These are phyloP conservation scores for Gelatoporia subvermispora DNA, from an alignment of 768 basidiomycete genomes.

Conservation along the genomic window DNA sequence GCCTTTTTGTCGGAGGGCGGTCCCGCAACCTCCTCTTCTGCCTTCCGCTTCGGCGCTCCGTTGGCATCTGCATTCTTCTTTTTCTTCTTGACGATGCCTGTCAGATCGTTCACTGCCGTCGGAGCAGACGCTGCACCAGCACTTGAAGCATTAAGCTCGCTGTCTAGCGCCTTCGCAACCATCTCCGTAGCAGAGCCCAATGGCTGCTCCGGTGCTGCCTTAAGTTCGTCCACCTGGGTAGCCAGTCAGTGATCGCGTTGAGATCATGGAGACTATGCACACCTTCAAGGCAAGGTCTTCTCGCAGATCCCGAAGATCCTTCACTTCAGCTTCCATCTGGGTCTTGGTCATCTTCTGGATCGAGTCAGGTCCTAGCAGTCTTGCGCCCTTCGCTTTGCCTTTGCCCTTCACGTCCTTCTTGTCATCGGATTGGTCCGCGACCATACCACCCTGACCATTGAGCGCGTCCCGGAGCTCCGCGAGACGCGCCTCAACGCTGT, in stretches of 20 bases:
- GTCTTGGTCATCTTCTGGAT: constrained; percentile 63
- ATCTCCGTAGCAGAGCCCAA: constrained; percentile 60
- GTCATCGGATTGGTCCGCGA: constrained; percentile 10
- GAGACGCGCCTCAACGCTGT: constrained; percentile 70
- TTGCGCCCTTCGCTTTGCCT: constrained; percentile 51
- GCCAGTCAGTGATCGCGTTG: not conserved
- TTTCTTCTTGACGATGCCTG: constrained; percentile 87
- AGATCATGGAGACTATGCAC: constrained; percentile 18
- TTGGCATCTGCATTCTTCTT: constrained; percentile 38
- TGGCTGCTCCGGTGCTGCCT: constrained; percentile 66
- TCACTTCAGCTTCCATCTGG: constrained; percentile 76
- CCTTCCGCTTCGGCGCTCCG: constrained; percentile 59
- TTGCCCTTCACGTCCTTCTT: constrained; percentile 59
- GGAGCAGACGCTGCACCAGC: constrained; percentile 27
- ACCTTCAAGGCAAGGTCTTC: constrained; percentile 85
- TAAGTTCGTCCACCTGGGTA: constrained; percentile 85
- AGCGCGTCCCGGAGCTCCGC: constrained; percentile 49
- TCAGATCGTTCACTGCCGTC: constrained; percentile 72
- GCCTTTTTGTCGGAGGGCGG: constrained; percentile 55
- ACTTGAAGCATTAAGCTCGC: constrained; percentile 52
- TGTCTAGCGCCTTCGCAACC: constrained; percentile 66
- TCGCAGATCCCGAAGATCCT: constrained; percentile 70
- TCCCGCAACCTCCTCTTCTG: constrained; percentile 39
- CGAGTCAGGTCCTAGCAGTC: constrained; percentile 44
- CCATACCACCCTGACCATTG: constrained; percentile 30